Evolutionary conservation across 139 green algal genomes (phyloP), one percentile per base, ranked within the genome.

Genomic region (Ettlia oleoabundans): DNA sequence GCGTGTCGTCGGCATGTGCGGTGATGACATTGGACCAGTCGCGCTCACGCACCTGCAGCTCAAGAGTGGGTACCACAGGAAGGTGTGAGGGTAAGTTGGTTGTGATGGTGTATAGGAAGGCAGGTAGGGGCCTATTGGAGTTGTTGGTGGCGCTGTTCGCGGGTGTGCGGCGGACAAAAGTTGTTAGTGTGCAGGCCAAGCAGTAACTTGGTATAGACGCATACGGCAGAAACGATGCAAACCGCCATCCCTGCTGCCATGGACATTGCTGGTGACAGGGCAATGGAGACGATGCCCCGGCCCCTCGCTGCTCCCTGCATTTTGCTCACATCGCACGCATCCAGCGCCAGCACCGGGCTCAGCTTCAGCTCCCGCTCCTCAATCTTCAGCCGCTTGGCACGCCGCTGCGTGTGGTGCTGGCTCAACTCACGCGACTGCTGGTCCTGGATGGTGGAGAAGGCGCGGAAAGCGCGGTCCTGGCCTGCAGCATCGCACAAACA

Each of bases 1-100:
- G 68, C 7, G 86, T 74, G 82, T 98, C 93, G 37, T 92, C 93
- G 61, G 94, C 92, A 84, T 99, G 97, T 0, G 90, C 93, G 22
- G 97, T 99, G 19, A 99, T 71, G 21, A 98, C 93, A 72, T 99
- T 99, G 62, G 85, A 89, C 97, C 97, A 99, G 91, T 99, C 97
- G 26, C 94, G 87, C 92, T 99, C 97, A 3, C 96, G 93, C 26
- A 96, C 88, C 85, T 95, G 84, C 73, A 33, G 4, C 24, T 28
- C 24, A 52, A 53, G 40, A 35, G 67, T 38, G 4, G 3, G 30
- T 13, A 32, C 42, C 9, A 4, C 13, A 71, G 30, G 64, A 15
- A 43, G 26, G 30, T 24, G 18, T 10, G 43, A 41, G 33, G 9
- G 64, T 22, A 19, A 43, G 64, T n/a, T n/a, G n/a, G n/a, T n/a